Evolutionary conservation across 176 grass and related monocot genomes (phyloP).

Genomic region (Raddia distichophylla): DNA sequence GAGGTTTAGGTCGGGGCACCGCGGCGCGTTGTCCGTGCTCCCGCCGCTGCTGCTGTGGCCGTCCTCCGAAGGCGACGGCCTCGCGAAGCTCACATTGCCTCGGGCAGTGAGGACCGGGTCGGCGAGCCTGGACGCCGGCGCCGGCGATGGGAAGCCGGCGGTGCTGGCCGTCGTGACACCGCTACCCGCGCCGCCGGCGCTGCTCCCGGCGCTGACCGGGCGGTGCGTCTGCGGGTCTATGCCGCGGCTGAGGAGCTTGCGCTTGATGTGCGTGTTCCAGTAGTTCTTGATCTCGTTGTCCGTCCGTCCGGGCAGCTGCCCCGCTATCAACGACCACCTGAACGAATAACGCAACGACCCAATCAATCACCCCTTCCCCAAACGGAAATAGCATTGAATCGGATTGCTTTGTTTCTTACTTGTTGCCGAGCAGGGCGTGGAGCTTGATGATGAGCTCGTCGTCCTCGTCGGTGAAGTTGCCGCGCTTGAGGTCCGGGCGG

Average conservation of each 20-base stretch:
- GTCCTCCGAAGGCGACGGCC: constrained; percentile 29
- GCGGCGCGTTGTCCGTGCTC: constrained; percentile 58
- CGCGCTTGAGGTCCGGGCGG: constrained; percentile 86
- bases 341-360: not conserved
- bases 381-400: constrained; percentile 2
- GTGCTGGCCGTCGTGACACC: constrained; percentile 34
- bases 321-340: constrained; percentile 91
- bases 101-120: not conserved
- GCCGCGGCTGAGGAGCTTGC: constrained; percentile 79
- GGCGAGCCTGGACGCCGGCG: constrained; percentile 10
- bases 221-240: constrained; percentile 89
- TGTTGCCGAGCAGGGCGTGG: constrained; percentile 80
- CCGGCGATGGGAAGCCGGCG: constrained; percentile 10
- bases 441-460: constrained; percentile 94
- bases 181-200: not conserved
- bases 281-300: constrained; percentile 99
- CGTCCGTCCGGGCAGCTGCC: constrained; percentile 75
- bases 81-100: constrained; percentile 31
- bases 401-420: constrained; percentile 39
- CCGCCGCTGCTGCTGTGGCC: constrained; percentile 63
- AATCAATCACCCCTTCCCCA: not conserved
- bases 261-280: constrained; percentile 96
- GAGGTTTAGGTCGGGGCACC: constrained; percentile 87
- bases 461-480: constrained; percentile 81
- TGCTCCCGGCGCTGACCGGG: constrained; percentile 38